Conservation (phyloP, 352 stramenopile species). For the Globisporangium solare region DNA sequence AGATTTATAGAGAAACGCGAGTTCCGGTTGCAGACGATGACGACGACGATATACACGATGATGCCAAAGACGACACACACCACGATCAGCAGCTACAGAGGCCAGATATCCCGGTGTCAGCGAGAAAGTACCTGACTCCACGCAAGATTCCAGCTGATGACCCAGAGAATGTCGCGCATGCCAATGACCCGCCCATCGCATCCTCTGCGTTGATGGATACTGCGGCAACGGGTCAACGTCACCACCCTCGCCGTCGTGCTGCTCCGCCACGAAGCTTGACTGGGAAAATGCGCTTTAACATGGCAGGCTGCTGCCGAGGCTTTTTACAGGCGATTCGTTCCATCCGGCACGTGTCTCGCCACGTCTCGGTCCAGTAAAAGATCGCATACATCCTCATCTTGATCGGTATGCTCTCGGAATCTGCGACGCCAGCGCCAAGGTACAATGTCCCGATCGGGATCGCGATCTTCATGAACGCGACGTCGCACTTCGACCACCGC, state of each 20-base stretch:
- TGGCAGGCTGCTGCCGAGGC: not conserved
- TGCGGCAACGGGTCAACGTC: not conserved
- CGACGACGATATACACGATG: not conserved
- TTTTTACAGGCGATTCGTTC: not conserved
- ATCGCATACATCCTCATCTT: conserved; percentile 53
- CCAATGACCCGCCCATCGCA: not conserved
- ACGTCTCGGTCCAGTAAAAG: conserved; percentile 49
- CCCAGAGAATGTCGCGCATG: not conserved
- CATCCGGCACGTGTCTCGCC: conserved; percentile 19
- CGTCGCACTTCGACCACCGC: conserved; percentile 37
- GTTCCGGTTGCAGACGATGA: not conserved
- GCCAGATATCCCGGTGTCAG: conserved; percentile 1
- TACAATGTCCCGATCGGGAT: conserved; percentile 74
- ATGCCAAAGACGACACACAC: not conserved
- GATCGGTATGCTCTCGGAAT: conserved; percentile 56
- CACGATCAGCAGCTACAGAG: not conserved
- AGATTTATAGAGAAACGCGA: not conserved
- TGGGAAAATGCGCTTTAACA: conserved; percentile 25
- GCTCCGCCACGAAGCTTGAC: conserved; percentile 19
- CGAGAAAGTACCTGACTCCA: conserved; percentile 9
- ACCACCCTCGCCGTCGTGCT: not conserved
- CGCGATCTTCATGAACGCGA: conserved; percentile 34
- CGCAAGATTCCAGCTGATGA: not conserved
- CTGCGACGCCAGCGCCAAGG: conserved; percentile 48
- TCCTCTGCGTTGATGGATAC: not conserved